A percentile compares a stretch with the other conserved stretches of the same genome.
Conservation (phyloP, 2,329 filamentous ascomycete species). For the Graphilbum sp. region DNA sequence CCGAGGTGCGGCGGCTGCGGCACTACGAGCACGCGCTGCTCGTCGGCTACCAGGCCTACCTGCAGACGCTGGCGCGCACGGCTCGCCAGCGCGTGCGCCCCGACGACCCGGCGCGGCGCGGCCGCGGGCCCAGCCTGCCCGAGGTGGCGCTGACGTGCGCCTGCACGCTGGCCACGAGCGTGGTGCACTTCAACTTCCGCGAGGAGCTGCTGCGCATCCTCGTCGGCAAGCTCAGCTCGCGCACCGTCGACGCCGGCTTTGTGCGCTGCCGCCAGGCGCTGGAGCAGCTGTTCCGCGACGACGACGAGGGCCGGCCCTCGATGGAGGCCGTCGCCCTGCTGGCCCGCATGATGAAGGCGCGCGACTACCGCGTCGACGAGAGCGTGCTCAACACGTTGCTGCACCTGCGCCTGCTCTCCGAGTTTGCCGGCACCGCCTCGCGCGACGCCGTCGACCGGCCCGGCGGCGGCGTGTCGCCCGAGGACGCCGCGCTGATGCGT, state of each 20-base stretch:
- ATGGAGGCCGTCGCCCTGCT: constrained; percentile 74
- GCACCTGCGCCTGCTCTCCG: constrained; percentile 70
- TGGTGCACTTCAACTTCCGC: constrained; percentile 96
- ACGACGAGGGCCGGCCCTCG: constrained; percentile 79
- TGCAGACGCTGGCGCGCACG: constrained; percentile 56
- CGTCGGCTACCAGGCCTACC: constrained; percentile 67
- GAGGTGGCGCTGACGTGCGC: constrained; percentile 73
- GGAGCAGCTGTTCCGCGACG: constrained; percentile 66
- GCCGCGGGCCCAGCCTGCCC: constrained; percentile 35
- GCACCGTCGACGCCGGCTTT: constrained; percentile 58
- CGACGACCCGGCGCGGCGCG: constrained; percentile 16
- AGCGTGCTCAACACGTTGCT: constrained; percentile 81
- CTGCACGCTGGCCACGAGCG: constrained; percentile 61
- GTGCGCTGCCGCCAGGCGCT: constrained; percentile 62
- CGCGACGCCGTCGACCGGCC: constrained; percentile 51
- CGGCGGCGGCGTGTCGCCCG: constrained; percentile 9
- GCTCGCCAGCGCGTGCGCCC: constrained; percentile 18
- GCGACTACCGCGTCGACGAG: constrained; percentile 70
- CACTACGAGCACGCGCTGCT: constrained; percentile 80
- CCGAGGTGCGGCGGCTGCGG: constrained; percentile 71
- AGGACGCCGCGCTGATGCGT: constrained; percentile 5
- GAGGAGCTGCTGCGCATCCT: constrained; percentile 75
- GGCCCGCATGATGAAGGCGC: constrained; percentile 88
- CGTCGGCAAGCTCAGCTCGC: constrained; percentile 63
- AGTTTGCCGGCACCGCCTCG: constrained; percentile 75